A percentile compares a stretch with the other conserved stretches of the same genome.
Conservation (phyloP, 208 protist genomes). For the Leishmania arabica region DNA sequence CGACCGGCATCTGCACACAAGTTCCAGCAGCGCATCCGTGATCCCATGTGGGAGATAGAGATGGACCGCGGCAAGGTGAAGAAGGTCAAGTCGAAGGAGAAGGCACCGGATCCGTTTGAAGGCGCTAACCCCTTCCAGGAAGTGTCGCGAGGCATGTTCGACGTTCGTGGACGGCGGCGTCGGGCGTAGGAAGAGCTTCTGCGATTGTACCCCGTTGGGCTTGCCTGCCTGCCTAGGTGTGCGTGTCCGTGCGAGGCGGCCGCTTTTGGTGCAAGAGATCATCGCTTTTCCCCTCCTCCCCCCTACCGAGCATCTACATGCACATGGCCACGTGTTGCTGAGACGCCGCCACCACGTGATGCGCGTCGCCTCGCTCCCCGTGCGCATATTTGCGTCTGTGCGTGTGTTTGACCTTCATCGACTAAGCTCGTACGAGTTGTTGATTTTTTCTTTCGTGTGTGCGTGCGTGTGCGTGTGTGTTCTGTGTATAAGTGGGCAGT, state of each 20-base stretch:
- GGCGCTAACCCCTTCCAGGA: constrained; percentile 59
- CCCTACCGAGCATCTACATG: neutral
- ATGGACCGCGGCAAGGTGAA: constrained; percentile 89
- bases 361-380: neutral
- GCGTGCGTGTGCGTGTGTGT: neutral
- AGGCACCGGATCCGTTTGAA: constrained; percentile 22
- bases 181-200: constrained; percentile 6
- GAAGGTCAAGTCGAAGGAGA: constrained; percentile 65
- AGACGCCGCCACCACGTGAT: neutral
- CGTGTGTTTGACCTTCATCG: neutral
- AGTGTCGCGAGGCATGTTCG: constrained; percentile 39
- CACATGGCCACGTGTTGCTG: neutral
- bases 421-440: neutral
- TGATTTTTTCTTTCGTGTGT: neutral
- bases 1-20: constrained; percentile 52
- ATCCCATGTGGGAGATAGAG: constrained; percentile 83
- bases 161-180: constrained; percentile 39
- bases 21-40: constrained; percentile 80
- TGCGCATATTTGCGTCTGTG: neutral
- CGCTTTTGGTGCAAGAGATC: neutral
- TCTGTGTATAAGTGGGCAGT: neutral
- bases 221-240: neutral
- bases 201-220: no score
- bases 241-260: neutral
- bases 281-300: neutral